Evolutionary conservation across 495 filamentous ascomycete genomes (phyloP), one percentile per base, ranked within the genome.

Genomic region (Penicillium robsamsonii): DNA sequence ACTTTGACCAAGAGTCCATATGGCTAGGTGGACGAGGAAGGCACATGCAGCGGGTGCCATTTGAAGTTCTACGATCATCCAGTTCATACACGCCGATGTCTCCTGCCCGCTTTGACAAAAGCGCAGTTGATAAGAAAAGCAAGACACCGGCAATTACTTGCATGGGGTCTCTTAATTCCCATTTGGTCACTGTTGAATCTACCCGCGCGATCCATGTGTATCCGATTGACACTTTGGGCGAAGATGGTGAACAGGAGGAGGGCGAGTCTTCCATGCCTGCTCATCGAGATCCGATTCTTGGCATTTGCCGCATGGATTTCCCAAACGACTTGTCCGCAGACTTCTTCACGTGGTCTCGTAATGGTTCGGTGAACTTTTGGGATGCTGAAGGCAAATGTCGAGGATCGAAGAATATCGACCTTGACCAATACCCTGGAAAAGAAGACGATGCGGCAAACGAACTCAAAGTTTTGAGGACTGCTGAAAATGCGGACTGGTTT

Each of bases 311-410:
- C 4, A 70, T 96, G 4, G 67, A 78, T 4, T 66, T 69, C 29
- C 77, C 81, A 0, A 86, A 88, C 57, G 62, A 70, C 7, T 66
- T 81, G 1, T 72, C 80, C 10, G 87, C 90, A 2, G 81, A 85
- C 27, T 96, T 97, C 67, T 87, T 90, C 61, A 96, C 91, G 0
- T 97, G 91, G 89, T 90, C 92, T 10, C 81, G 80, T 45, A 82
- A 81, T 54, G 94, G 94, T 5, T 79, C 75, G 24, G 83, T 97
- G 38, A 81, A 88, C 33, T 85, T 94, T 63, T 98, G 95, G 94
- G 78, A 84, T 61, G 69, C 82, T 8, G 81, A 88, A 13, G 95
- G 94, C 38, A 77, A 79, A 42, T 84, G 87, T 54, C 81, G 75
- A 46, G 77, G 76, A 22, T 81, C 83, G n/a, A 77, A 88, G 50